Evolutionary conservation across 2,329 filamentous ascomycete species (phyloP), one percentile per base, ranked within the genome.

Genomic region (Colletotrichum horii): DNA sequence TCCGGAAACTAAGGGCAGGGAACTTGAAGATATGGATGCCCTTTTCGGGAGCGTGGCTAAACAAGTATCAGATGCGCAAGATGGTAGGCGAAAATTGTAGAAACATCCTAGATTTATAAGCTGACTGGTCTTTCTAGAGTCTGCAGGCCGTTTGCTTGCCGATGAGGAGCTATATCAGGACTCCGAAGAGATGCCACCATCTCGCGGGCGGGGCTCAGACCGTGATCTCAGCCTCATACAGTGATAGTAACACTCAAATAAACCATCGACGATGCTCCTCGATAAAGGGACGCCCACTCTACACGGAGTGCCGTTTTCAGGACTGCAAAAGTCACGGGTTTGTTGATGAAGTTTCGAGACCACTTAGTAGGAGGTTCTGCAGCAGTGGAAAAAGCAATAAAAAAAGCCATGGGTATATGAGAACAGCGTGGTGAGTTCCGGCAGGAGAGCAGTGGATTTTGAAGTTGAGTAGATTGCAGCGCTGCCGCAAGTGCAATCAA

Each of bases 21-120:
- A 83, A 0, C 77, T 87, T 7, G 87, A 89, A 70, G 84, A 88
- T 19, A 88, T 89, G 85, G 87, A 88, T 60, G 79, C 69, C 1
- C 74, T 89, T 3, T 88, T 89, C 64, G 82, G 82, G 2, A 79
- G 71, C 9, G 43, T 70, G 7, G 48, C 22, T 24, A 68, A 36
- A 8, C 55, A 34, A n/a, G 30, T 24, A 28, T 14, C 15, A 16
- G 22, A 22, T 34, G 56, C 52, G 6, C 6, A 11, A 16, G 71
- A 75, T 30, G 66, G 76, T 76, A 62, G 38, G 68, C n/a, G 1
- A 19, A 22, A 8, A 24, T 43, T 19, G n/a, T 24, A 19, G 3
- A 6, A 8, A 30, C 36, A 5, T 6, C 36, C 38, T n/a, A 4
- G 6, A 6, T 12, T 9, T 4, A 3, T 4, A 24, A 4, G n/a